Percentiles rank a stretch among this genome's conserved stretches.
Conservation (phyloP, 2,329 filamentous ascomycete genomes). For the Parascedosporium putredinis region DNA sequence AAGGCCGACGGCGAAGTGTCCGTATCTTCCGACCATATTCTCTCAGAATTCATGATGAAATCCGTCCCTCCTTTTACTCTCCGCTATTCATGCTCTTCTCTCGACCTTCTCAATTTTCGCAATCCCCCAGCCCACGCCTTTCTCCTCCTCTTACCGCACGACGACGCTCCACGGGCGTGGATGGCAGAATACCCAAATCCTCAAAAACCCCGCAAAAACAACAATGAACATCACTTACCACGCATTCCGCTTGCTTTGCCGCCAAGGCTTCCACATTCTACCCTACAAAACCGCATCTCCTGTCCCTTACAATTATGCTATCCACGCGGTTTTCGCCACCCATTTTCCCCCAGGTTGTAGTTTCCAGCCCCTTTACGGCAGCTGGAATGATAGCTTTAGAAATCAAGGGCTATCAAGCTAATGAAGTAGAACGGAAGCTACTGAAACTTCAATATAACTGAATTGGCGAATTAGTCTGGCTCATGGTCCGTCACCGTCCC, state of each 20-base stretch:
- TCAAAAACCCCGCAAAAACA: neutral
- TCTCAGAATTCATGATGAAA: neutral
- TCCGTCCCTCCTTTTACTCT: neutral
- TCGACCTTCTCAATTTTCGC: neutral
- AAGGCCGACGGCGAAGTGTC: neutral
- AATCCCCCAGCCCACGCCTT: neutral
- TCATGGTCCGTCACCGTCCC: no score
- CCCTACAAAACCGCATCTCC: neutral
- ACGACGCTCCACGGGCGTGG: neutral
- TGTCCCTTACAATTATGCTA: constrained; percentile 1
- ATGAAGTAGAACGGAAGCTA: neutral
- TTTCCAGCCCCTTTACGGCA: neutral
- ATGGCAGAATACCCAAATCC: neutral
- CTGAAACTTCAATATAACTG: constrained; percentile 1
- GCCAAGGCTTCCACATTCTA: neutral
- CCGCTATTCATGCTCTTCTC: neutral
- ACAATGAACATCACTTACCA: neutral
- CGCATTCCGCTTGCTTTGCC: neutral
- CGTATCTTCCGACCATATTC: neutral
- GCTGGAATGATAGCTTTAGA: neutral
- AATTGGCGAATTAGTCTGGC: neutral
- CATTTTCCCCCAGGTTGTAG: neutral
- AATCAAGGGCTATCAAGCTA: neutral
- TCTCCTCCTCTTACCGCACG: constrained; percentile 1
- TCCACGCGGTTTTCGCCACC: neutral